Percentiles rank a stretch among this genome's conserved stretches.
These are phyloP conservation scores for Biscutella auriculata DNA, from an alignment of 441 rosid species.

Conservation along the genomic window DNA sequence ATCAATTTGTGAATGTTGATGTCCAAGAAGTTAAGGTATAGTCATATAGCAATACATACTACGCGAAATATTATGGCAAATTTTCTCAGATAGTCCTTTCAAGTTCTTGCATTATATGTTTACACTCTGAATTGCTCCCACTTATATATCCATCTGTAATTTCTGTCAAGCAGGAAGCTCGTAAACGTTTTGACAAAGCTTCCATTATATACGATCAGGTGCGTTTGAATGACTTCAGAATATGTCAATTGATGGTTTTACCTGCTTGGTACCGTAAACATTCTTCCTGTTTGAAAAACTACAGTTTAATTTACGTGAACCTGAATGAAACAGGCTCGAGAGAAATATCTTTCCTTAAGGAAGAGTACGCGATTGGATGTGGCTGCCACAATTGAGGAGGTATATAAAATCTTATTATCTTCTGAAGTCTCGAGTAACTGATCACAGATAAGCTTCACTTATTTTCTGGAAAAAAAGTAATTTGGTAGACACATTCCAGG, in stretches of 20 bases:
- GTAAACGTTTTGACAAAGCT: slow-evolving; percentile 79
- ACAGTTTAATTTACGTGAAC: slow-evolving; percentile 8
- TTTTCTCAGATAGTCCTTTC: not conserved
- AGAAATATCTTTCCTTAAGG: slow-evolving; percentile 72
- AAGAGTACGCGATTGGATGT: slow-evolving; percentile 75
- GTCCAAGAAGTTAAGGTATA: slow-evolving; percentile 52
- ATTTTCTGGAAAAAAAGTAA: slow-evolving; percentile 24
- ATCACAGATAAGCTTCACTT: slow-evolving; percentile 21
- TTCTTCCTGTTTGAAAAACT: not conserved
- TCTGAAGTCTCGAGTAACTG: not conserved
- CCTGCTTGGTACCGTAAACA: not conserved
- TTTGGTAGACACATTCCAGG: slow-evolving; percentile 62
- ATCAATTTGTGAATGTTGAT: slow-evolving; percentile 42
- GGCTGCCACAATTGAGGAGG: slow-evolving; percentile 74
- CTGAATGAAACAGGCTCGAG: slow-evolving; percentile 60
- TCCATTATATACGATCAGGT: slow-evolving; percentile 69
- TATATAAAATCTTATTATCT: slow-evolving; percentile 14
- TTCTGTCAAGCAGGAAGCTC: slow-evolving; percentile 45
- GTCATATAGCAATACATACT: not conserved
- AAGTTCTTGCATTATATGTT: not conserved
- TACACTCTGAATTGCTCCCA: not conserved
- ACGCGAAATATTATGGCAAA: not conserved
- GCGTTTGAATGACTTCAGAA: not conserved
- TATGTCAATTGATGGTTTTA: not conserved
- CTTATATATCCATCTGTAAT: not conserved